These are phyloP conservation scores for Lolium multiflorum DNA, from an alignment of 176 grass and related monocot species.

Conservation along the genomic window DNA sequence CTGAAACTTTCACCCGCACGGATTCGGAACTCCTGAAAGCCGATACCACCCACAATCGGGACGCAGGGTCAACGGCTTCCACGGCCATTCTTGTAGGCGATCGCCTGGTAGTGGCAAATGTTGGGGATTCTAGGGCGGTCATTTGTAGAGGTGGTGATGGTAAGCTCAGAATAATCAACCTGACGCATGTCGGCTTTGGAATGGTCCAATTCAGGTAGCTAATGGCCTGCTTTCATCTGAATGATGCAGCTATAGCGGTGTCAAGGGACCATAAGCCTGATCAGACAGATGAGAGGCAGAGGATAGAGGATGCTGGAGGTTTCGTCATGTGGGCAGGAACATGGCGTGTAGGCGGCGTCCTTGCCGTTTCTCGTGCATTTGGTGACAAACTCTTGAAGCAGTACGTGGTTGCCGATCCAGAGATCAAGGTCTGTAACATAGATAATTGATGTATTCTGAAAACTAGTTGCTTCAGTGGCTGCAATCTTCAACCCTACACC, in stretches of 20 bases:
- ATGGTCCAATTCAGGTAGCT: background rate
- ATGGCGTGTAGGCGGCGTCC: constrained; percentile 89
- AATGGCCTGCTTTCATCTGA: background rate
- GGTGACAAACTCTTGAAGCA: constrained; percentile 92
- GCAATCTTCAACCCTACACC: too few species aligned
- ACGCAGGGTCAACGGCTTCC: constrained; percentile 88
- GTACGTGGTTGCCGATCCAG: constrained; percentile 90
- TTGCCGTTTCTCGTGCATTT: constrained; percentile 90
- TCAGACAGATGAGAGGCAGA: constrained; percentile 76
- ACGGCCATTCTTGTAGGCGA: constrained; percentile 84
- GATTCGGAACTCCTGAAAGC: constrained; percentile 83
- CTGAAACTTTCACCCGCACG: constrained; percentile 83
- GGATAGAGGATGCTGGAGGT: constrained; percentile 88
- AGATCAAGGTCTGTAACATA: constrained; percentile 71
- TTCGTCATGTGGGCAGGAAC: constrained; percentile 98
- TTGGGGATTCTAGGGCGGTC: constrained; percentile 88
- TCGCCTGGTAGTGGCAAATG: constrained; percentile 82
- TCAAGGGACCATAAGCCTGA: constrained; percentile 93
- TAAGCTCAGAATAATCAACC: constrained; percentile 20
- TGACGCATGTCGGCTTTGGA: background rate
- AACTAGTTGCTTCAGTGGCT: too few species aligned
- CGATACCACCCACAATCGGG: constrained; percentile 64
- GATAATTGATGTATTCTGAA: too few species aligned
- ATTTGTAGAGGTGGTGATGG: constrained; percentile 87
- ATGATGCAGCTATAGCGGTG: constrained; percentile 70